Base-by-base conservation (phyloP, 371 early-diverging fungal genomes). In the Apophysomyces trapeziformis region DNA sequence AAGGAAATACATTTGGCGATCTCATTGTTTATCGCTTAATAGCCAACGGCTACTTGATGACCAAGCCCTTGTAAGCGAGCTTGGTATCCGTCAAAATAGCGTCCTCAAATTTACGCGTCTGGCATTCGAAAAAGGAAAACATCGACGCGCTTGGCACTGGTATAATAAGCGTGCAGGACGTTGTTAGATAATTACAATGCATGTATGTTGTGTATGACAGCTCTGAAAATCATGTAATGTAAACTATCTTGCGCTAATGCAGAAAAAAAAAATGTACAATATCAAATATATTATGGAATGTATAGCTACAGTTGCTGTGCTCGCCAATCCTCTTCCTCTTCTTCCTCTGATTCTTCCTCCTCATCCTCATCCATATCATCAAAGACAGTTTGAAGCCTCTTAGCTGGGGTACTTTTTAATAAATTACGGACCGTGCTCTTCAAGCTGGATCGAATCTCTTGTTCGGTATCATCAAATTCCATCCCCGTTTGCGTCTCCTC, bases 371-470 rank as follows among this genome's bases (percentile, higher is more conserved):
- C 77, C n/a, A 56, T 62, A 13, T 71, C 63, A 46, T 75, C 69
- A 46, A 38, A 41, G 43, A 88, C 84, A 68, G 90, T 90, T 70
- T 91, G 85, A 38, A 85, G 78, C 45, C 94, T 72, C 36, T 93
- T 91, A 13, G 4, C 21, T 21, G 54, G 54, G 21, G 13, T 50
- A 50, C 21, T 50, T 21, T 50, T 50, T 26, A 50, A 26, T 21
- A 50, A 11, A 50, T 50, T 26, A 18, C 54, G 54, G 4, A 50
- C 54, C 16, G 21, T 87, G 84, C 76, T 95, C 95, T 76, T 96
- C 86, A 74, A 96, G 94, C 76, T 96, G 95, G 38, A 2, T 26
- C 69, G 64, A 26, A 67, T 60, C 11, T 54, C 65, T 45, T 65
- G 60, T 47, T 73, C 69, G n/a, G 58, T 63, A 38, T 68, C 65